Evolutionary conservation across 768 basidiomycete genomes (phyloP), one percentile per base, ranked within the genome.

Genomic region (Exidia glandulosa): DNA sequence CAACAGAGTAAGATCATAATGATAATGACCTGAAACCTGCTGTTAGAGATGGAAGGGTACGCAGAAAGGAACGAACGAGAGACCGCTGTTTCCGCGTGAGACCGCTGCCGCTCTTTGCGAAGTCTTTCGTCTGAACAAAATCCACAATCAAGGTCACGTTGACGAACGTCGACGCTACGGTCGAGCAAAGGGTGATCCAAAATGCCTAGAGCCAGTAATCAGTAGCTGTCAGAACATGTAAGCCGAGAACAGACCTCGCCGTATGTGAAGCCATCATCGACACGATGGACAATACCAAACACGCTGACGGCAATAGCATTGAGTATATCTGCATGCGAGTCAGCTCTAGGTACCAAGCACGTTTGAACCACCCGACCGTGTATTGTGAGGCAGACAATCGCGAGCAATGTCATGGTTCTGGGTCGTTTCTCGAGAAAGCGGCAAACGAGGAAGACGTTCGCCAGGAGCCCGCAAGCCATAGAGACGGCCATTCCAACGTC

Each of bases 181-280:
- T 92, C 0, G 86, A 87, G 66, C 86, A 88, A 12, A 90, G 59
- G 12, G 84, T 86, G 69, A 86, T 79, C 90, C 90, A 93, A 66
- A 83, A 90, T 0, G 86, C 73, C 66, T 84, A 59, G 10, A 27
- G 25, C 13, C 25, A 30, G 13, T 56, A 3, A 45, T 23, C 12
- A 9, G 0, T 13, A 13, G 50, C 3, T 7, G 7, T 25, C 12
- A 57, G 19, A 25, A 34, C 9, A 10, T 27, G 25, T 2, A 58
- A 9, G 7, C 12, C 16, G 59, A 10, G 14, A 2, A n/a, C 29
- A 54, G 37, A 62, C 57, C 62, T 76, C 73, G 13, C 76, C 84
- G 61, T 84, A 88, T 0, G 84, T 85, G 70, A 88, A 89, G 0
- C 82, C 86, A 60, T 85, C 85, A 61, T 81, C 72, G 57, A 78